A percentile compares a stretch with the other conserved stretches of the same genome.
Conservation (phyloP, 179 eudicot genomes). For the Drosera spatulata region DNA sequence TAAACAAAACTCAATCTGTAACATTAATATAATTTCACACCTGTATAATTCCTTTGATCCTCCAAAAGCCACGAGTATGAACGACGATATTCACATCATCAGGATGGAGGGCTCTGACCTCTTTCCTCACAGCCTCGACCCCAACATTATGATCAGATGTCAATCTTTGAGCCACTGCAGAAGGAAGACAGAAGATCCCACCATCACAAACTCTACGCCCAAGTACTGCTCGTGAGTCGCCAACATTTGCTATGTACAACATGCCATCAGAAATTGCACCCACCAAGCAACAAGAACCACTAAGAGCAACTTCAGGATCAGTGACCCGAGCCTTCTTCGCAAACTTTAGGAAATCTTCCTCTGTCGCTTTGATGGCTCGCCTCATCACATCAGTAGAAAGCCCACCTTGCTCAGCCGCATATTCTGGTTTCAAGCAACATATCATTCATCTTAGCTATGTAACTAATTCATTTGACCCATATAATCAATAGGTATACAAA, state of each 20-base stretch:
- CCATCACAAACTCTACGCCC: constrained; percentile 11
- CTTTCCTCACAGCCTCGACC: constrained; percentile 42
- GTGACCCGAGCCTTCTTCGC: constrained; percentile 22
- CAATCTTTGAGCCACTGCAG: constrained; percentile 29
- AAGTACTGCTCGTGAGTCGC: constrained; percentile 19
- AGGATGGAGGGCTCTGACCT: constrained; percentile 40
- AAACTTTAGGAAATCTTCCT: constrained; percentile 6
- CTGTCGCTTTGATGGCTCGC: constrained; percentile 6
- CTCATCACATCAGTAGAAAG: constrained; percentile 8
- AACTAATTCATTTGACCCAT: not conserved
- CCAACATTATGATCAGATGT: constrained; percentile 41
- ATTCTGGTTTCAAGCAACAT: constrained; percentile 1
- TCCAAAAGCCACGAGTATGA: constrained; percentile 39
- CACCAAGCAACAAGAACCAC: constrained; percentile 17
- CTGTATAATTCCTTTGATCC: constrained; percentile 48
- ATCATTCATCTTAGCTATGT: not conserved
- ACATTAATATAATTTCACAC: constrained; percentile 14
- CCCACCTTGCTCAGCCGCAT: constrained; percentile 10
- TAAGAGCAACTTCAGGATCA: constrained; percentile 21
- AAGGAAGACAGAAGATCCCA: constrained; percentile 9
- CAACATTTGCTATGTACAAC: constrained; percentile 14
- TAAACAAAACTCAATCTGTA: not conserved
- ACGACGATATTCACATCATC: constrained; percentile 34
- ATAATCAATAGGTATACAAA: too few relatives aligned
- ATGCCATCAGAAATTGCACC: constrained; percentile 10